Evolutionary conservation across 495 filamentous ascomycete species (phyloP).

Genomic region (Daldinia childiae): DNA sequence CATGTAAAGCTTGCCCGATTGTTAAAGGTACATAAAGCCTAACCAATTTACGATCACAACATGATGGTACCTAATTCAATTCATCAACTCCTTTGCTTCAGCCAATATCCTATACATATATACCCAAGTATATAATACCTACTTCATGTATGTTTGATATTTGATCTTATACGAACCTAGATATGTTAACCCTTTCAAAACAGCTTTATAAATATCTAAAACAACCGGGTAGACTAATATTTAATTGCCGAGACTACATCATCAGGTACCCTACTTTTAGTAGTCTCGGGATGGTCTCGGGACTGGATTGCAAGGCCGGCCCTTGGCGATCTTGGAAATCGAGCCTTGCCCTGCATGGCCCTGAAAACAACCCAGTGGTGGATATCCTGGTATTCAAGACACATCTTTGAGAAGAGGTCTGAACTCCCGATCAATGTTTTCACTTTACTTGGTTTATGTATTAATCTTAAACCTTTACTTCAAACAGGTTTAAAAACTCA

Average conservation of each 20-base stretch:
- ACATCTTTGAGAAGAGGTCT: neutral
- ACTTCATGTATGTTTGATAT: too few relatives aligned
- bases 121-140: too few relatives aligned
- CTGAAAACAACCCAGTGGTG: neutral
- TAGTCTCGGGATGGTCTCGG: neutral
- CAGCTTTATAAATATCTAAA: neutral
- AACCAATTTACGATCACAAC: too few relatives aligned
- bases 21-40: too few relatives aligned
- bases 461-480: neutral
- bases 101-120: too few relatives aligned
- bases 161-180: neutral
- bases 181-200: neutral
- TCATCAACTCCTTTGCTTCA: too few relatives aligned
- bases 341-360: slow-evolving; percentile 4
- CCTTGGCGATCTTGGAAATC: slow-evolving; percentile 28
- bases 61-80: too few relatives aligned
- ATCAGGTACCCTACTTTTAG: neutral
- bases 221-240: neutral
- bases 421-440: neutral
- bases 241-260: neutral
- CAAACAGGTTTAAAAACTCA: neutral
- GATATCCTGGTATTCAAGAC: neutral
- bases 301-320: slow-evolving; percentile 12
- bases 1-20: too few relatives aligned
- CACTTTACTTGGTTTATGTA: neutral